phyloP scores from a whole-genome alignment of 179 eudicot species.

The Heliamphora pulchella region DNA sequence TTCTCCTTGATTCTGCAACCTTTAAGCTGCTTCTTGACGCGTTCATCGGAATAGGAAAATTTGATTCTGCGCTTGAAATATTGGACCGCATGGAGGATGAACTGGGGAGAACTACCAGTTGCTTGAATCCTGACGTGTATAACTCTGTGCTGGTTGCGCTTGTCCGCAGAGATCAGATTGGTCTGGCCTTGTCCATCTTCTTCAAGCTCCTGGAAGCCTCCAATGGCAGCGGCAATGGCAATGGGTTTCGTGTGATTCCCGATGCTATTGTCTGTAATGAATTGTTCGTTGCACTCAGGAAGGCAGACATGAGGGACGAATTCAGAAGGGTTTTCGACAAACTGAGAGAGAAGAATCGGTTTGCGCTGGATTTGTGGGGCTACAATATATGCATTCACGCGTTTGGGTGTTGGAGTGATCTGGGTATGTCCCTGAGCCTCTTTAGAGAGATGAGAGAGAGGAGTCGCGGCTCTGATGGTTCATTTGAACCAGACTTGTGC shows the following conservation, averaged over 20 bases:
- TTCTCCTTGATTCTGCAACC: conserved; percentile 49
- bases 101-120: conserved; percentile 29
- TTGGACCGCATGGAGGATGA: conserved; percentile 57
- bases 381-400: conserved; percentile 86
- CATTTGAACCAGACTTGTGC: conserved; percentile 55
- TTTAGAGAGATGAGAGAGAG: conserved; percentile 72
- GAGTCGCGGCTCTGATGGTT: conserved; percentile 19
- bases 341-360: conserved; percentile 37
- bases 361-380: conserved; percentile 57
- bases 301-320: conserved; percentile 55
- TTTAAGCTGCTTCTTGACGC: conserved; percentile 67
- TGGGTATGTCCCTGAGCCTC: conserved; percentile 48
- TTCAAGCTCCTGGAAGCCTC: conserved; percentile 43
- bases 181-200: conserved; percentile 56
- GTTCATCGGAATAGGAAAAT: conserved; percentile 49
- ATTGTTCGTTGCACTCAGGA: conserved; percentile 67
- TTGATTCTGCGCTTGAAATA: conserved; percentile 58
- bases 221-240: conserved; percentile 11
- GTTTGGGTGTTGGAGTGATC: conserved; percentile 86
- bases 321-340: conserved; percentile 40
- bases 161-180: conserved; percentile 45
- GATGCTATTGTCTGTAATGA: conserved; percentile 69
- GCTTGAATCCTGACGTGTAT: conserved; percentile 40
- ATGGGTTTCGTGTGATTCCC: conserved; percentile 24
- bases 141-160: conserved; percentile 59